phyloP scores from a whole-genome alignment of 805 yeast genomes.

The Kodamaea jinghongensis region DNA sequence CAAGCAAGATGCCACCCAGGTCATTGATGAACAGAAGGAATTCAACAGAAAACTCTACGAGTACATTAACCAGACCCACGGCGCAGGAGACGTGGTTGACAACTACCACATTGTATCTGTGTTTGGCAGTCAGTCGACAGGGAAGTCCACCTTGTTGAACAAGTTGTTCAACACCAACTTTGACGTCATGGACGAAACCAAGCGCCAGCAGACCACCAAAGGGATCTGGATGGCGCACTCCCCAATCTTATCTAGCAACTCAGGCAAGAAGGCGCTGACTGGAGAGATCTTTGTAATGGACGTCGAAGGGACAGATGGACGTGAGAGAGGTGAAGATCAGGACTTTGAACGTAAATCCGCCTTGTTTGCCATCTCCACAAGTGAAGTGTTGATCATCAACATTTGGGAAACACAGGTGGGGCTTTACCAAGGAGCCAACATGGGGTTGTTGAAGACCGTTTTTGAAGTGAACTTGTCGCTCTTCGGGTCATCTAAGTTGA shows the following conservation, averaged over 20 bases:
- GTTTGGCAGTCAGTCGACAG: conserved; percentile 96
- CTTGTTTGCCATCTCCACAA: conserved; percentile 86
- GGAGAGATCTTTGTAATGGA: conserved; percentile 75
- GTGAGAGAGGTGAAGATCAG: conserved; percentile 97
- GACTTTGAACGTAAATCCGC: conserved; percentile 98
- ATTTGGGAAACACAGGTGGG: conserved; percentile 98
- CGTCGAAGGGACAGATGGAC: conserved; percentile 98
- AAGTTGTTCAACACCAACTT: conserved; percentile 81
- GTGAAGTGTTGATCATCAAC: conserved; percentile 86
- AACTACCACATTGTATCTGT: conserved; percentile 90
- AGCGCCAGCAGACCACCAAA: conserved; percentile 77
- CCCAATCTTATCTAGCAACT: conserved; percentile 30
- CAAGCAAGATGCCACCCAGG: conserved; percentile 48
- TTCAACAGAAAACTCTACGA: conserved; percentile 42
- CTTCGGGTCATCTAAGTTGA: conserved; percentile 58
- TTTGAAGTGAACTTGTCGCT: conserved; percentile 90
- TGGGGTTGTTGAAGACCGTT: conserved; percentile 93
- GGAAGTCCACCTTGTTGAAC: conserved; percentile 90
- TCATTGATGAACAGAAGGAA: conserved; percentile 58
- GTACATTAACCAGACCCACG: conserved; percentile 34
- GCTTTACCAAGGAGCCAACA: conserved; percentile 93
- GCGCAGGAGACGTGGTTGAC: conserved; percentile 36
- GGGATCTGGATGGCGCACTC: conserved; percentile 46
- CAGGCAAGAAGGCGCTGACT: conserved; percentile 9
- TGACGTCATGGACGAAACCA: conserved; percentile 88